These are phyloP conservation scores for Nitzschia sp. DNA, from an alignment of 108 stramenopile species.

Conservation along the genomic window DNA sequence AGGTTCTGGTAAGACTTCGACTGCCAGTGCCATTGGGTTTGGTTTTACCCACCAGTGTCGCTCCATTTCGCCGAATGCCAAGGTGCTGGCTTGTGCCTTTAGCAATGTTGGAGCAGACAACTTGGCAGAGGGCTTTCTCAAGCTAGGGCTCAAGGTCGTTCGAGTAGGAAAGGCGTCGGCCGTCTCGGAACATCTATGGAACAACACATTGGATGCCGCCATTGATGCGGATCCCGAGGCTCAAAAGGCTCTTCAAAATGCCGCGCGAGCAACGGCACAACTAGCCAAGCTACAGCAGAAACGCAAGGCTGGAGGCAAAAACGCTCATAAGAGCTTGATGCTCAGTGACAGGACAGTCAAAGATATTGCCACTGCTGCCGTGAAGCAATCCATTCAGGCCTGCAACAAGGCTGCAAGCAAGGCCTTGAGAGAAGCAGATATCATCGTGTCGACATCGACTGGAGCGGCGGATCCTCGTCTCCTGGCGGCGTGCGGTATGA, in stretches of 20 bases:
- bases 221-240: slow-evolving; percentile 74
- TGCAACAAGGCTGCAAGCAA: slow-evolving; percentile 79
- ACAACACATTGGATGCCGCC: slow-evolving; percentile 75
- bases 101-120: slow-evolving; percentile 91
- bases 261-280: slow-evolving; percentile 64
- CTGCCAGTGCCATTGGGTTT: slow-evolving; percentile 77
- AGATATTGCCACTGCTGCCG: slow-evolving; percentile 81
- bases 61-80: slow-evolving; percentile 60
- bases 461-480: slow-evolving; percentile 96
- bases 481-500: slow-evolving; percentile 84
- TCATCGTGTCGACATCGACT: slow-evolving; percentile 94
- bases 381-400: slow-evolving; percentile 75
- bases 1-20: slow-evolving; percentile 72
- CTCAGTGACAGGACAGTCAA: slow-evolving; percentile 54
- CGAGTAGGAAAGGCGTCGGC: slow-evolving; percentile 84
- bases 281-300: slow-evolving; percentile 37
- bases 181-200: slow-evolving; percentile 70
- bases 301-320: slow-evolving; percentile 27
- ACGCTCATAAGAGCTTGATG: slow-evolving; percentile 24
- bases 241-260: slow-evolving; percentile 66
- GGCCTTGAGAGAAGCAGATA: slow-evolving; percentile 94
- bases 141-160: slow-evolving; percentile 80
- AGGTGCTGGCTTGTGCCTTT: slow-evolving; percentile 86
- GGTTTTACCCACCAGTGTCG: slow-evolving; percentile 87
- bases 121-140: slow-evolving; percentile 64